Percentiles rank a stretch among this genome's conserved stretches.
These are phyloP conservation scores for Mrakia gelida DNA, from an alignment of 768 basidiomycete species.

Conservation along the genomic window DNA sequence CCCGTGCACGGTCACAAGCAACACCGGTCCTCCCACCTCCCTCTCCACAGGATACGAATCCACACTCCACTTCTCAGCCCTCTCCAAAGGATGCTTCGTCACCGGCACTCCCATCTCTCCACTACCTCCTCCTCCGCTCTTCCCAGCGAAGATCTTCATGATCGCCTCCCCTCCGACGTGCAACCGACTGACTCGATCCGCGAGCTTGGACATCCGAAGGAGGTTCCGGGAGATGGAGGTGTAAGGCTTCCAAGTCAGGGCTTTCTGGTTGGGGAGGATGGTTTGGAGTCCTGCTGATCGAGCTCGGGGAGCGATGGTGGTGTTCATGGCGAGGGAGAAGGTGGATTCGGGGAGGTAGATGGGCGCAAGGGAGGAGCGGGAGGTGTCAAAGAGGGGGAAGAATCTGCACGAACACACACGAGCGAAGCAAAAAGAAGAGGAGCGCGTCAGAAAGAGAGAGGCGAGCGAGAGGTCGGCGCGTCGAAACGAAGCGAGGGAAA, in stretches of 20 bases:
- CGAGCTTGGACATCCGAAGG: slow-evolving; percentile 34
- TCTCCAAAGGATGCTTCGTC: slow-evolving; percentile 76
- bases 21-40: slow-evolving; percentile 44
- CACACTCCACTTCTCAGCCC: slow-evolving; percentile 76
- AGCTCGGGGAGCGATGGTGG: slow-evolving; percentile 71
- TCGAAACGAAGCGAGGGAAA: neutral
- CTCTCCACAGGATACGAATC: slow-evolving; percentile 68
- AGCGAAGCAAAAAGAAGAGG: slow-evolving; percentile 21
- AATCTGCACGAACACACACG: slow-evolving; percentile 52
- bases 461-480: neutral
- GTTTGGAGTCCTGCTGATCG: slow-evolving; percentile 43
- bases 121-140: slow-evolving; percentile 43
- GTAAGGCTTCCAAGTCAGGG: slow-evolving; percentile 69
- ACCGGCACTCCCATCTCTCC: slow-evolving; percentile 63
- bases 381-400: slow-evolving; percentile 76
- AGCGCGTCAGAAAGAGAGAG: neutral
- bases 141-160: slow-evolving; percentile 66
- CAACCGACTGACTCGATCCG: slow-evolving; percentile 26
- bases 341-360: slow-evolving; percentile 83
- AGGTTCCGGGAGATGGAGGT: slow-evolving; percentile 73
- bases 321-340: slow-evolving; percentile 84
- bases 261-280: slow-evolving; percentile 70
- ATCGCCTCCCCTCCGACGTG: slow-evolving; percentile 27
- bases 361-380: slow-evolving; percentile 61
- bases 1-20: slow-evolving; percentile 76